Base-by-base conservation (phyloP, 2,329 filamentous ascomycete species). In the Ophiognomonia clavigignenti-juglandacearum region DNA sequence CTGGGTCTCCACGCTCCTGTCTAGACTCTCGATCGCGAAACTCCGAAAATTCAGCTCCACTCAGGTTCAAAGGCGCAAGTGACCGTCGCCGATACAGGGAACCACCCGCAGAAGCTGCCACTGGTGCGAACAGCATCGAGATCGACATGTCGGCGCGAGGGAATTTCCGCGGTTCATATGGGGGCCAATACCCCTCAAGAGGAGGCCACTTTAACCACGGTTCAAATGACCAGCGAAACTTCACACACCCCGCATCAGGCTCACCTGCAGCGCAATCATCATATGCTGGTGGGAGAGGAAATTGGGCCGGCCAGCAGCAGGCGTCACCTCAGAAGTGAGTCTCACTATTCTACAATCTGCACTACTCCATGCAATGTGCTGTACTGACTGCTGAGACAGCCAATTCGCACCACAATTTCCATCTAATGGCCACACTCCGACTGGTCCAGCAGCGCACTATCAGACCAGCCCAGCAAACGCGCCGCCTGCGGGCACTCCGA, bases 321-420 rank as follows among this genome's bases (percentile, higher is more conserved):
- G 65, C 61, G 44, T 67, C 65, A 4, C 65, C 69, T 10, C 67
- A 68, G 51, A 64, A 62, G 72, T 74, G 57, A 57, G 72, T 62
- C 9, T 13, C 24, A n/a, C 4, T 7, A 9, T 16, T 11, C 22
- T 13, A 23, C 22, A n/a, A 2, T 11, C 34, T 7, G 18, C 6
- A 4, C 29, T 3, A 18, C 9, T 43, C 29, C n/a, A 13, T 45
- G 24, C 24, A 26, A 26, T 10, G 24, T 26, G 10, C 24, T 35
- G 50, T 65, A 18, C 54, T 66, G 53, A 63, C 42, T 50, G 29
- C 48, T 48, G 43, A 50, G 67, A 69, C 53, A 83, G 79, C 24
- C 83, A 83, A 64, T 84, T 83, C 36, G 73, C 77, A 18, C 74
- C 82, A 24, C 74, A 77, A 22, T 83, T 85, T 58, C 68, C 77